These are phyloP conservation scores for Colletotrichum sp. DNA, from an alignment of 2,329 filamentous ascomycete genomes.

Conservation along the genomic window DNA sequence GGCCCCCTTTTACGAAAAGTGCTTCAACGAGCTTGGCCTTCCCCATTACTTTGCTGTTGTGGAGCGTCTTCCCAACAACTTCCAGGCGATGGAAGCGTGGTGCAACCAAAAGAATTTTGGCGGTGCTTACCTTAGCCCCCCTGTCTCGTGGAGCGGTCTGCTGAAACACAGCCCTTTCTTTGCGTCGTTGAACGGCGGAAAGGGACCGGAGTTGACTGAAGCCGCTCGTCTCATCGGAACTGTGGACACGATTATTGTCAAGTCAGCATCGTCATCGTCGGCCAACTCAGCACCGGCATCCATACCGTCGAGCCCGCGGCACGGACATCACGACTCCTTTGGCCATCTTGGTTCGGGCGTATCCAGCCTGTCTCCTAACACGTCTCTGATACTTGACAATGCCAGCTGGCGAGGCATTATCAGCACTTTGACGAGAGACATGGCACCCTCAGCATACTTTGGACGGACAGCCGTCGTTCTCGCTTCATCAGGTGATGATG, in stretches of 20 bases:
- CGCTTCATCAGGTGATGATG: conserved; percentile 75
- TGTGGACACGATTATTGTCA: conserved; percentile 80
- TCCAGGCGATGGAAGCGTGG: conserved; percentile 72
- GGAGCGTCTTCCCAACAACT: conserved; percentile 70
- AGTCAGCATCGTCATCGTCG: conserved; percentile 47
- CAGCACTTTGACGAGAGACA: conserved; percentile 79
- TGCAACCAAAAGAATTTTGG: conserved; percentile 79
- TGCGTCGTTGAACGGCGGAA: conserved; percentile 51
- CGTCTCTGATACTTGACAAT: conserved; percentile 76
- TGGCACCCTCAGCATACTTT: conserved; percentile 82
- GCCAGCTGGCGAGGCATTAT: conserved; percentile 86
- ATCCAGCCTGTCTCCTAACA: conserved; percentile 46
- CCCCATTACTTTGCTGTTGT: conserved; percentile 81
- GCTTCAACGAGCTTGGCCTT: conserved; percentile 82
- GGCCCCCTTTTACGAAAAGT: conserved; percentile 86
- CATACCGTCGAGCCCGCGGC: conserved; percentile 52
- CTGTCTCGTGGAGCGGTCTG: conserved; percentile 65
- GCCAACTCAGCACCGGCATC: conserved; percentile 51
- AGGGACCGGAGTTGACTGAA: conserved; percentile 69
- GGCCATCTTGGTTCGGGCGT: conserved; percentile 21
- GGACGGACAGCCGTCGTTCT: conserved; percentile 78
- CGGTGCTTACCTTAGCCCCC: conserved; percentile 80
- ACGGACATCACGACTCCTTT: conserved; percentile 32
- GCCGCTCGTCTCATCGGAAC: conserved; percentile 80
- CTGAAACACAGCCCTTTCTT: conserved; percentile 62